These are phyloP conservation scores for Saccharomyces hybrid DNA, from an alignment of 1,139 yeast genomes.

Conservation along the genomic window DNA sequence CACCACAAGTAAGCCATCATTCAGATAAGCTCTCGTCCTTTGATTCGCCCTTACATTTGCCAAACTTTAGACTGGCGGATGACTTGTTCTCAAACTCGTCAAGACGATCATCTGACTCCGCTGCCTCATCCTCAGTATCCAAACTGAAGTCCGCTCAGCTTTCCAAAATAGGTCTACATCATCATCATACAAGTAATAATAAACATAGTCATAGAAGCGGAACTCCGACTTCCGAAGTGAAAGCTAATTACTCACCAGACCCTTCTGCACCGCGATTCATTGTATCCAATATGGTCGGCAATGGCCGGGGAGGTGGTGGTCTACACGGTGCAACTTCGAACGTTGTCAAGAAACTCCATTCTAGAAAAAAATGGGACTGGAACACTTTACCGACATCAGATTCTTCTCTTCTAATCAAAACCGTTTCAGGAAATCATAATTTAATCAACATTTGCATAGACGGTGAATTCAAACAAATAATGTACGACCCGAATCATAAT, in stretches of 20 bases:
- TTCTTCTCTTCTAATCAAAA: slow-evolving; percentile 5
- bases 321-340: slow-evolving; percentile 8
- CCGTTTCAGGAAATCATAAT: slow-evolving; percentile 5
- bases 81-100: background rate
- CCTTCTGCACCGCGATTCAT: background rate
- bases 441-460: slow-evolving; percentile 11
- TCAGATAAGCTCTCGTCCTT: background rate
- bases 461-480: slow-evolving; percentile 22
- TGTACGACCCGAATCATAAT: slow-evolving; percentile 24
- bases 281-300: background rate
- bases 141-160: background rate
- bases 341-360: slow-evolving; percentile 12
- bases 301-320: background rate
- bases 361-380: slow-evolving; percentile 19
- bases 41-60: background rate
- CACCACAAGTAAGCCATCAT: background rate
- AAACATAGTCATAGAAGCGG: background rate
- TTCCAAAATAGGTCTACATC: background rate
- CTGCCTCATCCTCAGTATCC: background rate
- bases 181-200: background rate
- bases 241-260: background rate
- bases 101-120: background rate
- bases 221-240: background rate
- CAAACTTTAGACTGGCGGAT: background rate
- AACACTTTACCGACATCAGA: slow-evolving; percentile 16